phyloP scores from a whole-genome alignment of 164 flowering plant species.

The Chimonanthus praecox region DNA sequence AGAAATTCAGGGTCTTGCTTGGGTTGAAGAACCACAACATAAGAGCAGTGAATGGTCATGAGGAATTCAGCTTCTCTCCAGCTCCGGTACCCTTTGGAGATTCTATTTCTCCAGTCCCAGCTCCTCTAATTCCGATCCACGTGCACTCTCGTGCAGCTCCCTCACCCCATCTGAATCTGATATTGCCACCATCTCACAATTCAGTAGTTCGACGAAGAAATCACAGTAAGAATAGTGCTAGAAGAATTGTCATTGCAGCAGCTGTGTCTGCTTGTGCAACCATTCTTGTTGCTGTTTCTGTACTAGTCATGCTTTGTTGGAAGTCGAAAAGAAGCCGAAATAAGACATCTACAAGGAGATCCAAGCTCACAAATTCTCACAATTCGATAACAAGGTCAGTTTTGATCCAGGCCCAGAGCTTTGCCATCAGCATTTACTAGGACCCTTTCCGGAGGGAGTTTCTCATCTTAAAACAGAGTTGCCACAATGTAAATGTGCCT shows the following conservation, averaged over 20 bases:
- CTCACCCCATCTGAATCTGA: conserved; percentile 10
- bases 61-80: conserved; percentile 25
- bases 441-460: conserved; percentile 34
- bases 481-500: conserved; percentile 13
- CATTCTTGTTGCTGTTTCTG: conserved; percentile 31
- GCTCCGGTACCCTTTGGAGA: conserved; percentile 35
- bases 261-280: conserved; percentile 43
- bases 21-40: conserved; percentile 33
- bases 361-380: conserved; percentile 30
- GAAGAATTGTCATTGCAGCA: conserved; percentile 37
- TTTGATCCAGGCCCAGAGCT: conserved; percentile 60
- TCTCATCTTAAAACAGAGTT: conserved; percentile 23
- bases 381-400: conserved; percentile 47
- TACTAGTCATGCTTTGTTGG: conserved; percentile 33
- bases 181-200: conserved; percentile 15
- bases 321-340: conserved; percentile 27
- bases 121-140: conserved; percentile 28
- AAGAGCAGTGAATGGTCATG: conserved; percentile 10
- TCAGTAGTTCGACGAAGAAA: conserved; percentile 11
- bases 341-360: conserved; percentile 22
- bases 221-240: conserved; percentile 17
- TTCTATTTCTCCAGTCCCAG: conserved; percentile 24
- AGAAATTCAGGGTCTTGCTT: conserved; percentile 55
- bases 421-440: conserved; percentile 40
- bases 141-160: conserved; percentile 23